A percentile compares a stretch with the other conserved stretches of the same genome.
phyloP scores from a whole-genome alignment of 495 filamentous ascomycete genomes.

The Cetradonia linearis region DNA sequence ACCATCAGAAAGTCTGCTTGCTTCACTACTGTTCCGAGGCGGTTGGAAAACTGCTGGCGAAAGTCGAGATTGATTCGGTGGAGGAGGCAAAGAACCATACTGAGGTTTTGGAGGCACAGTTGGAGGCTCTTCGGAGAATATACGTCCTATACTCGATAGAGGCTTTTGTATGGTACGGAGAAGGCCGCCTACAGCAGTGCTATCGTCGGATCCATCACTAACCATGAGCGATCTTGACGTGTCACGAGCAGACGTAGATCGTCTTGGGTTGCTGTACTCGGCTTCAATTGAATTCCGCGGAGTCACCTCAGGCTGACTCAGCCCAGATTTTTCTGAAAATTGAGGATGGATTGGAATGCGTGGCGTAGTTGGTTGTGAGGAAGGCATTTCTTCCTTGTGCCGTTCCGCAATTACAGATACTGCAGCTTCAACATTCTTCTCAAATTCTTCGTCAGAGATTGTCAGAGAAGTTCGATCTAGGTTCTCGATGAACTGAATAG shows the following conservation, averaged over 20 bases:
- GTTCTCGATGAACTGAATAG: conserved; percentile 92
- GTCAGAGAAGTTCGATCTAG: conserved; percentile 90
- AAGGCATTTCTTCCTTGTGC: conserved; percentile 46
- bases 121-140: conserved; percentile 75
- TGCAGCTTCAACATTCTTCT: conserved; percentile 85
- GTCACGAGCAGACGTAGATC: conserved; percentile 32
- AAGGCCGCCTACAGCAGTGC: conserved; percentile 72
- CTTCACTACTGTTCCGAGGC: conserved; percentile 36
- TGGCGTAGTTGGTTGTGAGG: conserved; percentile 34
- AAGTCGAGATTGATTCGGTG: conserved; percentile 50
- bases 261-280: conserved; percentile 40
- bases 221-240: conserved; percentile 33
- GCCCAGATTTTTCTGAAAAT: conserved; percentile 51
- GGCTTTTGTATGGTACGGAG: conserved; percentile 87
- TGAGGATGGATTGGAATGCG: conserved; percentile 27
- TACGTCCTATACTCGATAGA: conserved; percentile 87
- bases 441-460: conserved; percentile 89
- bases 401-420: conserved; percentile 94
- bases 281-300: conserved; percentile 47
- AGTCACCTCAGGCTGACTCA: conserved; percentile 44
- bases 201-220: conserved; percentile 53
- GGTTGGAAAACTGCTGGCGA: conserved; percentile 48
- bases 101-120: conserved; percentile 25
- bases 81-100: conserved; percentile 33
- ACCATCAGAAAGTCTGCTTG: conserved; percentile 30